Evolutionary conservation across 1,284 basidiomycete genomes (phyloP).

Genomic region (Clitocybe nebularis): DNA sequence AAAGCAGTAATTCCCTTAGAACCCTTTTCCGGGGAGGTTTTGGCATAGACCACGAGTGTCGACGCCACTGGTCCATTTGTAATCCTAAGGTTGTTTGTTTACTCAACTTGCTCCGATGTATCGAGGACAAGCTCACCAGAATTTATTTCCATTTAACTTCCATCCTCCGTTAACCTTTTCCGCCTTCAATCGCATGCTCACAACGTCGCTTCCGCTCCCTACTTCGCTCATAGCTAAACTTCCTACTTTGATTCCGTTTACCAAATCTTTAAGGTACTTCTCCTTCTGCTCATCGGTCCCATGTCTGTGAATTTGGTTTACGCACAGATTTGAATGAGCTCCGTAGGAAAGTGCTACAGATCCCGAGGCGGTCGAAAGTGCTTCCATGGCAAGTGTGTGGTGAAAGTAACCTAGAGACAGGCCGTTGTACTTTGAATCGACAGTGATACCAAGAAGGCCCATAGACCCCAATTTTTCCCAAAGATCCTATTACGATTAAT

Average conservation of each 20-base stretch:
- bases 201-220: slow-evolving; percentile 88
- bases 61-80: slow-evolving; percentile 91
- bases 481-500: slow-evolving; percentile 55
- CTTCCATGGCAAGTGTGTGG: slow-evolving; percentile 92
- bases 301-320: slow-evolving; percentile 87
- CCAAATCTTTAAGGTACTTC: slow-evolving; percentile 84
- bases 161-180: slow-evolving; percentile 75
- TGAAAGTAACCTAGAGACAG: slow-evolving; percentile 81
- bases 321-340: slow-evolving; percentile 90
- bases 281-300: slow-evolving; percentile 83
- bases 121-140: slow-evolving; percentile 78
- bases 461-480: slow-evolving; percentile 89
- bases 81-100: slow-evolving; percentile 56
- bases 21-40: slow-evolving; percentile 74
- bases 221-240: slow-evolving; percentile 94
- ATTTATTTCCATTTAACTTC: slow-evolving; percentile 86
- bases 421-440: slow-evolving; percentile 75
- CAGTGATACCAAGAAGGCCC: slow-evolving; percentile 83
- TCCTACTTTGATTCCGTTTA: slow-evolving; percentile 83
- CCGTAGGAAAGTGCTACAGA: slow-evolving; percentile 92
- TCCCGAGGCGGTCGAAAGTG: slow-evolving; percentile 84
- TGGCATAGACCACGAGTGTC: slow-evolving; percentile 92
- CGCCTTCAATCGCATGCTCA: slow-evolving; percentile 85
- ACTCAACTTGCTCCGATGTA: too few relatives aligned
- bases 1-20: slow-evolving; percentile 94